Evolutionary conservation across 345 rosid genomes (phyloP).

Genomic region (Acer saccharum): DNA sequence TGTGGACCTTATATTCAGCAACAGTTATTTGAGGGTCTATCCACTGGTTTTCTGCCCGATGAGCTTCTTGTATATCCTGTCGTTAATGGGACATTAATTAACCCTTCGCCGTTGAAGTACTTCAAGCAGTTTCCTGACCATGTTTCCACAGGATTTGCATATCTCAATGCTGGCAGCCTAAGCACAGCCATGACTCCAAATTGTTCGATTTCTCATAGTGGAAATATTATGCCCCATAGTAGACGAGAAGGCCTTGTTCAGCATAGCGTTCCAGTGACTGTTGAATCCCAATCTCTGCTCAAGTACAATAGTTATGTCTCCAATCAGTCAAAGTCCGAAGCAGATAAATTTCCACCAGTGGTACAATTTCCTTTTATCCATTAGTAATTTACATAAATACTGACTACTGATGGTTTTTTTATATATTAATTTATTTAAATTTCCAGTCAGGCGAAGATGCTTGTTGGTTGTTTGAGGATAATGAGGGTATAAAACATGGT

Average conservation of each 20-base stretch:
- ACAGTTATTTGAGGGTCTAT: slow-evolving; percentile 79
- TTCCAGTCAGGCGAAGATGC: slow-evolving; percentile 55
- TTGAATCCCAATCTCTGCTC: slow-evolving; percentile 32
- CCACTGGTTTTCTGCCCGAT: slow-evolving; percentile 79
- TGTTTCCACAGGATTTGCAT: slow-evolving; percentile 77
- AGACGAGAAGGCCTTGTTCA: slow-evolving; percentile 32
- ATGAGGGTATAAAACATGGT: slow-evolving; percentile 69
- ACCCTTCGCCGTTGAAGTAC: slow-evolving; percentile 78
- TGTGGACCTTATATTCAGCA: slow-evolving; percentile 93
- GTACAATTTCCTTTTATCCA: slow-evolving; percentile 38
- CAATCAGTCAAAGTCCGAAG: slow-evolving; percentile 40
- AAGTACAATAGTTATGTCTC: slow-evolving; percentile 28
- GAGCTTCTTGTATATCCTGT: slow-evolving; percentile 88
- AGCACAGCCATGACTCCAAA: slow-evolving; percentile 29
- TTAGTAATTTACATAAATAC: background rate
- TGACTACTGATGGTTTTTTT: background rate
- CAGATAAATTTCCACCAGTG: slow-evolving; percentile 39
- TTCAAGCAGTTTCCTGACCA: slow-evolving; percentile 91
- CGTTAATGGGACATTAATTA: slow-evolving; percentile 54
- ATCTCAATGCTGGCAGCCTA: slow-evolving; percentile 40
- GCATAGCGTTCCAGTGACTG: slow-evolving; percentile 28
- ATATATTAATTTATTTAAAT: background rate
- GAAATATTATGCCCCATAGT: slow-evolving; percentile 24
- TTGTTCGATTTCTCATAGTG: slow-evolving; percentile 23
- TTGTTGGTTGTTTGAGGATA: slow-evolving; percentile 69